These are phyloP conservation scores for Acanthamoeba castellanii DNA, from an alignment of 208 protist species.

Conservation along the genomic window DNA sequence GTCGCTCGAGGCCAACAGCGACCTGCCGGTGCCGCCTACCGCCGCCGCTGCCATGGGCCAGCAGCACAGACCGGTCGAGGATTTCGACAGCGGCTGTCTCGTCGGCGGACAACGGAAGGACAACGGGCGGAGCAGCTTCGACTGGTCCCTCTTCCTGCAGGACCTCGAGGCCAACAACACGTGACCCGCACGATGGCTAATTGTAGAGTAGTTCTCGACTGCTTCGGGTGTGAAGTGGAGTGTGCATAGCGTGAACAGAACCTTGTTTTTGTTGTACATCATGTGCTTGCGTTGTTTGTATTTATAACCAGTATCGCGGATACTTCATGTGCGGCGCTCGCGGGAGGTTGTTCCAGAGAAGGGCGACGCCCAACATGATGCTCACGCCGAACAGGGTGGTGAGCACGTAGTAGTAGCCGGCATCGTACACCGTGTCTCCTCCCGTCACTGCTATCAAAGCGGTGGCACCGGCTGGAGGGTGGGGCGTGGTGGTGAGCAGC, in stretches of 20 bases:
- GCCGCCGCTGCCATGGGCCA: too few species aligned
- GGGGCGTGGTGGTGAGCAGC: conserved; percentile 49
- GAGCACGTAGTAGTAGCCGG: conserved; percentile 33
- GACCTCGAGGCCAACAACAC: neutral
- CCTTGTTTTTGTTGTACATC: too few species aligned
- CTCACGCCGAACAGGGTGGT: conserved; percentile 25
- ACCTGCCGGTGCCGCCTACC: too few species aligned
- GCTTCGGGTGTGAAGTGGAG: too few species aligned
- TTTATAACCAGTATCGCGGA: conserved; percentile 40
- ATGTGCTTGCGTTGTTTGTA: too few species aligned
- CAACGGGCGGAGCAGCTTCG: neutral
- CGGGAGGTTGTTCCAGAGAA: conserved; percentile 56
- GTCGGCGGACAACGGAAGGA: neutral
- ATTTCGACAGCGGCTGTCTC: neutral
- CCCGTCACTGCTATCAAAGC: conserved; percentile 53
- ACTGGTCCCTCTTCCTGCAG: neutral
- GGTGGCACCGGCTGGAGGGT: conserved; percentile 39
- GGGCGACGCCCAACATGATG: conserved; percentile 36
- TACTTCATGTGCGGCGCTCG: conserved; percentile 53
- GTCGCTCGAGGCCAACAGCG: neutral
- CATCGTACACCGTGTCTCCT: conserved; percentile 32
- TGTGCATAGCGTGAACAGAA: too few species aligned
- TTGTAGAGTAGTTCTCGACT: too few species aligned
- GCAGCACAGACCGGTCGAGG: neutral
- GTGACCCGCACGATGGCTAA: neutral